These are phyloP conservation scores for Camelina hispida DNA, from an alignment of 345 rosid genomes.

Conservation along the genomic window DNA sequence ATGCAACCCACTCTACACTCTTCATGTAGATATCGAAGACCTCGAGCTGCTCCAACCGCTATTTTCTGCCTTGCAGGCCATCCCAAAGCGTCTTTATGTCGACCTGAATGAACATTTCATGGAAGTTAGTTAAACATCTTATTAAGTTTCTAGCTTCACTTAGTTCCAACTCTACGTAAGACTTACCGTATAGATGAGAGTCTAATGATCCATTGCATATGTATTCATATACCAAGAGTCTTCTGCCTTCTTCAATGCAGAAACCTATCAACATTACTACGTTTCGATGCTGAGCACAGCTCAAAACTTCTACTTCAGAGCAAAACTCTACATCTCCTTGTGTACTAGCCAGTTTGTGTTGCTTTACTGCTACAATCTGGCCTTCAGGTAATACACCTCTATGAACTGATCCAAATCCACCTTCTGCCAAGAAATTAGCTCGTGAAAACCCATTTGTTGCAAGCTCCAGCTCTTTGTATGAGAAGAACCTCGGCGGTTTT, in stretches of 20 bases:
- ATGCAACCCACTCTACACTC: constrained; percentile 80
- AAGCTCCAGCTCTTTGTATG: constrained; percentile 49
- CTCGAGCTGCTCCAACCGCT: constrained; percentile 73
- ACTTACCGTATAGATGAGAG: constrained; percentile 63
- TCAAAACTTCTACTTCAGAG: constrained; percentile 68
- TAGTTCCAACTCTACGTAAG: background rate
- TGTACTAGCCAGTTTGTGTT: constrained; percentile 52
- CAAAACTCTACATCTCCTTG: constrained; percentile 68
- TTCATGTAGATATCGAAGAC: constrained; percentile 73
- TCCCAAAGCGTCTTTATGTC: constrained; percentile 43
- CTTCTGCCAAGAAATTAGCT: constrained; percentile 58
- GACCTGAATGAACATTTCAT: constrained; percentile 27
- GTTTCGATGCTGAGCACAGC: constrained; percentile 73
- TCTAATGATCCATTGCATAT: constrained; percentile 72
- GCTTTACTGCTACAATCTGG: constrained; percentile 66
- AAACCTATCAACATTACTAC: constrained; percentile 70
- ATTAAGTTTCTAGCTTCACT: background rate
- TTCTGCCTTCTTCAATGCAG: constrained; percentile 57
- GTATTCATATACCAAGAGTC: constrained; percentile 69
- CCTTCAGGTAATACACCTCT: constrained; percentile 61
- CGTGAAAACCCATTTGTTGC: constrained; percentile 61
- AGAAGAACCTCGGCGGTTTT: constrained; percentile 58
- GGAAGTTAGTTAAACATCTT: background rate
- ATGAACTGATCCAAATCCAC: constrained; percentile 64
- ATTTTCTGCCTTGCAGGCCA: constrained; percentile 64